Evolutionary conservation across 768 basidiomycete species (phyloP).

Genomic region (Collybia mongolica): DNA sequence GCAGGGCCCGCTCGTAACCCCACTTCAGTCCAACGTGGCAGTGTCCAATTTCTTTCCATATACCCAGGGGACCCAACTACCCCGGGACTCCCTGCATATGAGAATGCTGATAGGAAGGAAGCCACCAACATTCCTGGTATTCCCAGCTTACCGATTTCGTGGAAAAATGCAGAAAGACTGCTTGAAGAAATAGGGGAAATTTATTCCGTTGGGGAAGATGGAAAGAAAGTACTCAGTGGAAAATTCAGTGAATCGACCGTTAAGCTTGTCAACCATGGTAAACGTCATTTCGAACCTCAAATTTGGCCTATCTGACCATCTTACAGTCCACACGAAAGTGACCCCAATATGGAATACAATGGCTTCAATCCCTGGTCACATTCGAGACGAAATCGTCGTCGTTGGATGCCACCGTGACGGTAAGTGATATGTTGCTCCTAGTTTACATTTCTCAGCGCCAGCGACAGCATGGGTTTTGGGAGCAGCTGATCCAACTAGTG

Average conservation of each 20-base stretch:
- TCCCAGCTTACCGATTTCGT: conserved; percentile 89
- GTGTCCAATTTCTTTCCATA: conserved; percentile 65
- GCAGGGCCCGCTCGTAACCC: conserved; percentile 88
- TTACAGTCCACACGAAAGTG: conserved; percentile 68
- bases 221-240: conserved; percentile 42
- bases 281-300: neutral
- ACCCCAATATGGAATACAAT: conserved; percentile 92
- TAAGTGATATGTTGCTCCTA: conserved; percentile 22
- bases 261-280: conserved; percentile 57
- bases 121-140: conserved; percentile 67
- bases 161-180: conserved; percentile 74
- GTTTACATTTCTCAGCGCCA: neutral
- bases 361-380: conserved; percentile 79
- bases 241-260: conserved; percentile 46
- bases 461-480: conserved; percentile 72
- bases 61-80: conserved; percentile 85
- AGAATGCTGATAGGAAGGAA: conserved; percentile 65
- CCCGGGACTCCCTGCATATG: conserved; percentile 85
- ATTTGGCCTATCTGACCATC: neutral
- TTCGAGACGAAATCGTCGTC: conserved; percentile 82
- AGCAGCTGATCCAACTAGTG: conserved; percentile 76
- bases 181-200: conserved; percentile 53
- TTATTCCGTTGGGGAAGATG: conserved; percentile 22
- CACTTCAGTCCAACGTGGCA: conserved; percentile 81
- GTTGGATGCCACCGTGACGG: conserved; percentile 91